Conservation (phyloP, 495 filamentous ascomycete genomes). For the Podospora conica region DNA sequence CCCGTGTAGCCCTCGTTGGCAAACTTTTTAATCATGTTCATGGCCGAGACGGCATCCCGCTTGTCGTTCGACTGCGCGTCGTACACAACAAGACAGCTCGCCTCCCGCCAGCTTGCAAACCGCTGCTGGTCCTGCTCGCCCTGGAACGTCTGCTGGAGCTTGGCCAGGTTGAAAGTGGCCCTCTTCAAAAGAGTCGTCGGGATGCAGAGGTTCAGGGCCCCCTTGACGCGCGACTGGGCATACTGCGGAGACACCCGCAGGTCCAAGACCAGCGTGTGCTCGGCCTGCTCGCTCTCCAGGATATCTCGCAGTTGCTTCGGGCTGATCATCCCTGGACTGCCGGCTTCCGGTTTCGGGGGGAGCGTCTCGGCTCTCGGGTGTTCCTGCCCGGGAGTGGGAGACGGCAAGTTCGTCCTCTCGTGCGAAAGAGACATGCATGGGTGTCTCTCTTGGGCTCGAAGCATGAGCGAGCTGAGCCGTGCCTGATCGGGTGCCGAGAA, state of each 20-base stretch:
- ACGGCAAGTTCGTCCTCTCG: slow-evolving; percentile 25
- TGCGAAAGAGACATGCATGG: slow-evolving; percentile 44
- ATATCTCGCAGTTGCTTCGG: slow-evolving; percentile 60
- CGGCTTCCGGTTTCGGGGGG: slow-evolving; percentile 41
- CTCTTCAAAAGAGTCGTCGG: slow-evolving; percentile 91
- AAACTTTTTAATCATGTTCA: slow-evolving; percentile 92
- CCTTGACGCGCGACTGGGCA: slow-evolving; percentile 62
- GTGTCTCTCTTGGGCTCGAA: slow-evolving; percentile 44
- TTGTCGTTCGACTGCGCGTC: slow-evolving; percentile 67
- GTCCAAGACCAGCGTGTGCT: slow-evolving; percentile 72
- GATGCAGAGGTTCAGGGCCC: slow-evolving; percentile 87
- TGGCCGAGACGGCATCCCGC: slow-evolving; percentile 68
- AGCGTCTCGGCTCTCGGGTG: slow-evolving; percentile 50
- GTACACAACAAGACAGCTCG: slow-evolving; percentile 78
- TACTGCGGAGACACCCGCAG: slow-evolving; percentile 82
- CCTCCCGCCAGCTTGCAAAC: slow-evolving; percentile 70
- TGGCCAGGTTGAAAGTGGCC: slow-evolving; percentile 84
- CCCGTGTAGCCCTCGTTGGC: slow-evolving; percentile 77
- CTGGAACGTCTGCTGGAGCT: slow-evolving; percentile 82
- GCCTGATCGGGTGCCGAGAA: slow-evolving; percentile 27
- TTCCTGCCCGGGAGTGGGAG: slow-evolving; percentile 11
- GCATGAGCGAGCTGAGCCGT: slow-evolving; percentile 26
- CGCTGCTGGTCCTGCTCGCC: slow-evolving; percentile 61
- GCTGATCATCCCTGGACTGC: slow-evolving; percentile 52
- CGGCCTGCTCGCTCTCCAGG: slow-evolving; percentile 46